Evolutionary conservation across 2,329 filamentous ascomycete species (phyloP), one percentile per base, ranked within the genome.

Genomic region (Proliferodiscus dingleyae): DNA sequence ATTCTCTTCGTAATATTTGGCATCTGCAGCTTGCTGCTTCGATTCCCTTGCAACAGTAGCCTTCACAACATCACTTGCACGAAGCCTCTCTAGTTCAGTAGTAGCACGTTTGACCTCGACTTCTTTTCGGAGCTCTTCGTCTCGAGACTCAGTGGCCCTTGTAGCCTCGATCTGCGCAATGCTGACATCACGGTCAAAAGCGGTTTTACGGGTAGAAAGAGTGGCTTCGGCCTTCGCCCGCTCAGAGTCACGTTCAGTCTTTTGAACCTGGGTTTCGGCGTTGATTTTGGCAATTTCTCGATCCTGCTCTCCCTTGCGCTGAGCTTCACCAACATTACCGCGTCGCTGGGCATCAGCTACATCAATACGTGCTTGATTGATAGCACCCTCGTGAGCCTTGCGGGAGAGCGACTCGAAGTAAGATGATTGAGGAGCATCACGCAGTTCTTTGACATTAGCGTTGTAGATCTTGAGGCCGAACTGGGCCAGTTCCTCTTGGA

Each of bases 251-350:
- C 87, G 82, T 62, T 91, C 82, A 0, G 88, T 93, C 70, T 91
- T 89, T 50, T 87, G 77, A 1, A 93, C 86, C 1, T 87, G 86
- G 1, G 87, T 93, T 58, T 87, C 81, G 54, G 88, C 87, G 64
- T 90, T 80, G 68, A 94, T 94, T 71, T 89, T 91, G 57, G 87
- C 87, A 33, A 94, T 86, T 61, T 90, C 85, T 44, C 89, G 86
- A 63, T 93, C 89, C 52, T 89, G 85, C 59, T 87, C 77, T 53
- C 88, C 88, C 60, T 82, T 79, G 59, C 87, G 85, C 63, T 89
- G 75, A 19, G 87, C 82, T 65, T 93, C 87, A 47, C 85, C 85
- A 11, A 89, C 83, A 56, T 83, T 84, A 59, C 85, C 85, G 41
- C 74, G 73, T 57, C 80, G 71, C 57, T 80, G 77, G 6, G 80